Evolutionary conservation across 305 asterid species (phyloP), one percentile per base, ranked within the genome.

Genomic region (Plantago coronopus): DNA sequence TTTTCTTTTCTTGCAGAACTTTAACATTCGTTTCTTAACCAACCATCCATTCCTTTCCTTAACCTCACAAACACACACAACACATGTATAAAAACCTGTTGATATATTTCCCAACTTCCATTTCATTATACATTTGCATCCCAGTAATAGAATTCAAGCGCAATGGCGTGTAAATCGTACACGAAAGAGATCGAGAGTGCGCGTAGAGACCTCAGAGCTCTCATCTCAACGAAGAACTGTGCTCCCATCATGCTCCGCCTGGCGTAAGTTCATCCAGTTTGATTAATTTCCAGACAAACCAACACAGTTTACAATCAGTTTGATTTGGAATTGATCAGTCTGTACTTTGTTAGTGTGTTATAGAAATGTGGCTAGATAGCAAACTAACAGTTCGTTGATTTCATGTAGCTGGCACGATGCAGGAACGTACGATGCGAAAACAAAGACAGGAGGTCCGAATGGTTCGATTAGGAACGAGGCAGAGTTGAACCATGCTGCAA

Each of bases 201-300:
- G 15, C 80, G 90, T 3, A 74, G 90, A 75, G 85, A 84, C 59
- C 88, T 91, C 5, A 72, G 94, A 74, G 88, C 90, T 48, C 86
- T 91, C 59, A 84, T 91, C 74, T 84, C 84, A 57, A 63, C 75
- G 81, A 86, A 82, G 76, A 80, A 71, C 25, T 88, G 95, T 54
- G 96, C 97, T 37, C 96, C 96, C 4, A 82, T 91, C 54, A 79
- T 91, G 88, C 96, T 91, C 61, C 98, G 98, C 14, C 72, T 86
- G 76, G 98, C 98, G 93, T 91, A 84, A 67, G 70, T 60, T 15
- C 13, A 18, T 3, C 44, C 1, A 19, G 11, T 45, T 12, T 25
- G 19, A 13, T 16, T 8, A 12, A 22, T 8, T 42, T 14, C 10
- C n/a, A 31, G 38, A 31, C 7, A 31, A 31, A 31, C 38, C 5